Evolutionary conservation across 2,329 filamentous ascomycete genomes (phyloP).

Genomic region (Fusarium succisae): DNA sequence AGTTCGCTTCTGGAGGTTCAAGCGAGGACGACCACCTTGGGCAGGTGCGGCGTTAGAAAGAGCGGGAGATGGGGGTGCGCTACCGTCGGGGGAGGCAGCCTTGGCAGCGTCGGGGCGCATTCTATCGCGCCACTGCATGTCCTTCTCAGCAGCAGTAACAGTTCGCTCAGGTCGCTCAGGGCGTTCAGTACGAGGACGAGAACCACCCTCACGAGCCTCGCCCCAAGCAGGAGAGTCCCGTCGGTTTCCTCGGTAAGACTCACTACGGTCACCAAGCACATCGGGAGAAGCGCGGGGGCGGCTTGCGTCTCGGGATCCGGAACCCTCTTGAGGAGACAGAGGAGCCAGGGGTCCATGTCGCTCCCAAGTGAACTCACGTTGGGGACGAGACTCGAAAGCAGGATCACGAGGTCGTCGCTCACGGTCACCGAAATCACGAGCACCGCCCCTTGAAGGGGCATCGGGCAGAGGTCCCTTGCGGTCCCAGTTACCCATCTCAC

Average conservation of each 20-base stretch:
- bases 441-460: slow-evolving; percentile 64
- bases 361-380: slow-evolving; percentile 89
- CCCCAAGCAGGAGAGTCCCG: slow-evolving; percentile 80
- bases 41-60: slow-evolving; percentile 60
- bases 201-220: slow-evolving; percentile 77
- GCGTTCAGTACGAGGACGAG: slow-evolving; percentile 75
- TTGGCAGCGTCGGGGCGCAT: slow-evolving; percentile 84
- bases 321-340: slow-evolving; percentile 61
- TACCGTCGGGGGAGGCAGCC: slow-evolving; percentile 76
- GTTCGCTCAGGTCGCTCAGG: slow-evolving; percentile 76
- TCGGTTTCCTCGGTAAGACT: slow-evolving; percentile 69
- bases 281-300: slow-evolving; percentile 58
- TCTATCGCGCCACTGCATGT: slow-evolving; percentile 89
- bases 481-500: slow-evolving; percentile 90
- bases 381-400: slow-evolving; percentile 64
- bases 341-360: slow-evolving; percentile 91
- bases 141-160: slow-evolving; percentile 89
- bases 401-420: slow-evolving; percentile 75
- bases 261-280: slow-evolving; percentile 66
- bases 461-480: slow-evolving; percentile 90
- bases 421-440: slow-evolving; percentile 68
- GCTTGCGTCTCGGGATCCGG: slow-evolving; percentile 64
- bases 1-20: slow-evolving; percentile 92
- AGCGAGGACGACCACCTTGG: slow-evolving; percentile 73
- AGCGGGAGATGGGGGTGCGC: slow-evolving; percentile 79